Base-by-base conservation (phyloP, 225 moss, liverwort and hornwort genomes). In the Anthoceros angustus region DNA sequence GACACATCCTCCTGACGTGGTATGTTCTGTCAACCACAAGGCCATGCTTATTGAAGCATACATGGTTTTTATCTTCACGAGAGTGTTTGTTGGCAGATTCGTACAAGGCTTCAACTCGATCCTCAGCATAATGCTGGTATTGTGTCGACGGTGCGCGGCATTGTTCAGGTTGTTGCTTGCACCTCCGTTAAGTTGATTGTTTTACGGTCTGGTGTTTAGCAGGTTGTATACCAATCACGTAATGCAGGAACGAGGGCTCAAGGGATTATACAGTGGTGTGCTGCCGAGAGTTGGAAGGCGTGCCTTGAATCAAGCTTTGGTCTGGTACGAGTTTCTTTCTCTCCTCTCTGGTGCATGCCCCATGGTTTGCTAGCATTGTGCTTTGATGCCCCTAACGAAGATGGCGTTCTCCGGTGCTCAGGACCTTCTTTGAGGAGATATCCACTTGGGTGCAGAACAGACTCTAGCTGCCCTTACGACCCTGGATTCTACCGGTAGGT, bases 1-100 rank as follows among this genome's bases (percentile, higher is more conserved):
- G 21, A 95, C 94, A 24, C 94, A 95, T 79, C 94, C 91, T 38
- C 91, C 88, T 15, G 88, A 95, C 65, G 95, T 98, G 88, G 91
- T 93, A 80, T 61, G 83, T 66, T 50, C 7, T 42, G 40, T 63
- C n/a, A 5, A 7, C 8, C 61, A 41, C 42, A 42, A 25, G 26
- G 62, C 42, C 20, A 2, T 42, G 40, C 39, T 66, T 12, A 41
- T 40, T 66, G 0, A 11, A 39, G 10, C 9, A 41, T 14, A 3
- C n/a, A 18, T 11, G 48, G 7, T 20, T 21, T 18, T 38, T 46
- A 64, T 64, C 41, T 41, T 18, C 43, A n/a, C 64, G 15, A 25
- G 9, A 41, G 7, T 16, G 42, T 66, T 42, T 25, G 63, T n/a
- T 43, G 70, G 23, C 80, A 94, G 93, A 75, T 98, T 70, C 92